Evolutionary conservation across 768 basidiomycete species (phyloP), one percentile per base, ranked within the genome.

Genomic region (Hypsizygus marmoreus): DNA sequence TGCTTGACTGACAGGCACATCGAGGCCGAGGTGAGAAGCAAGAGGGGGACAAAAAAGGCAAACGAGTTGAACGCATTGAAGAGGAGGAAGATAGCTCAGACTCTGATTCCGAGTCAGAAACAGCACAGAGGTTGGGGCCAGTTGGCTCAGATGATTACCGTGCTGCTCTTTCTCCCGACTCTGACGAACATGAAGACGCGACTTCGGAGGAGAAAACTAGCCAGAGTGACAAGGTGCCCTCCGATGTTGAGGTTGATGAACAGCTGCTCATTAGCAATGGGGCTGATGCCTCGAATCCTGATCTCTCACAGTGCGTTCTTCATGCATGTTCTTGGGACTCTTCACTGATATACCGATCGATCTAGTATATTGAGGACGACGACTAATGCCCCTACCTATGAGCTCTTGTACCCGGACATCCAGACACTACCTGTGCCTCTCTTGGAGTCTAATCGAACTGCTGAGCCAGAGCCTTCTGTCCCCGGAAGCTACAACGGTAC

Each of bases 401-500:
- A 34, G 12, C 2, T 38, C 7, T 19, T 54, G 31, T 50, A 50
- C 24, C 53, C 49, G 8, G 33, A 43, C 25, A 43, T 54, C 14
- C 28, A 45, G n/a, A 34, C 40, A 14, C 25, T 47, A 23, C 49
- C 49, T 9, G 29, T 34, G 10, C 49, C 49, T 4, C 35, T 37
- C 13, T 23, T 44, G 9, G 32, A n/a, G n/a, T 30, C 23, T 17
- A 34, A 17, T 20, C 23, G 19, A 22, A n/a, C 16, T 14, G 23
- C 31, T 20, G 40, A 17, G 20, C 17, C 40, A 10, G n/a, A 26
- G 10, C 20, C 20, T 19, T 10, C 13, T 17, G 7, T 44, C 17
- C 32, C 43, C 13, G 20, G 19, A 10, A 25, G n/a, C 13, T 16
- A 20, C 14, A 35, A 16, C 12, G 8, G 24, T 22, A 16, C n/a